Base-by-base conservation (phyloP, 2,329 filamentous ascomycete species). In the Botrytis pseudocinerea region DNA sequence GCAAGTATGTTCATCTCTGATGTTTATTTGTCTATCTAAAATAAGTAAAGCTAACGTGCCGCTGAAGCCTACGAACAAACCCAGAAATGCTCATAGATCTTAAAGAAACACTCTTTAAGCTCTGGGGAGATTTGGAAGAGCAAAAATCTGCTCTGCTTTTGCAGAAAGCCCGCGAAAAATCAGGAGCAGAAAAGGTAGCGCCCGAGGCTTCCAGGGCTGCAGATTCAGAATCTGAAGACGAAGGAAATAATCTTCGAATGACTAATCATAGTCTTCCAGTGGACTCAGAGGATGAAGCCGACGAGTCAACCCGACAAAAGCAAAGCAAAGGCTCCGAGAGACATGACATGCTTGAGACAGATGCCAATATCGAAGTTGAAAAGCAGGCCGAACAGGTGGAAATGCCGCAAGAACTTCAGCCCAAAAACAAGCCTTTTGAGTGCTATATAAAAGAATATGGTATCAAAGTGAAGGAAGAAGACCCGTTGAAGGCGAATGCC, bases 71-170 rank as follows among this genome's bases (percentile, higher is more conserved):
- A 48, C 86, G 85, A 32, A 80, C 82, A n/a, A 83, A 92, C 62
- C 77, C 82, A 3, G 69, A 81, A 0, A 78, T 82, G 1, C 83
- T 96, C 1, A 80, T 78, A 4, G 75, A 81, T 10, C 82, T 98
- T 7, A 87, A 89, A 69, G 89, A 97, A 77, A 90, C 88, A 77
- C 84, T 98, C 72, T 95, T 91, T 80, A 83, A 89, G 51, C 85
- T 98, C 1, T 98, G 95, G 95, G 95, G 95, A 1, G 89, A 97
- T 74, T 84, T 98, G 1, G 90, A 95, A 79, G 93, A 97, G 80
- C 81, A 84, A 65, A 93, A 92, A 79, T 78, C 78, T 2, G 80
- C 77, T n/a, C 77, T 81, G 2, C 76, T 81, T 68, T 32, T 20
- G 32, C n/a, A 68, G 18, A 57, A 57, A 38, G 35, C 5, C 16